Base-by-base conservation (phyloP, 208 protist species). In the Tritrichomonas musculus region DNA sequence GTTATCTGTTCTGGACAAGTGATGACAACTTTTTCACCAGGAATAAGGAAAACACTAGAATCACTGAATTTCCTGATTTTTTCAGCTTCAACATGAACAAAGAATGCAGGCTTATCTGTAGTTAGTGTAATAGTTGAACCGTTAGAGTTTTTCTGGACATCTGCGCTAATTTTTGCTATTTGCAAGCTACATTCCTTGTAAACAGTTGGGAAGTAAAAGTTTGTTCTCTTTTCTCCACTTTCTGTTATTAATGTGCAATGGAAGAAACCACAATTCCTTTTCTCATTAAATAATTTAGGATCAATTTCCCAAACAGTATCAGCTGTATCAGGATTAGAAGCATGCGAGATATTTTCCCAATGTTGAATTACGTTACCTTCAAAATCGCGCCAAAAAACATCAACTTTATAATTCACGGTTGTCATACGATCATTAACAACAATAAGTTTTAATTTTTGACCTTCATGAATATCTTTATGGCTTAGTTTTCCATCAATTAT, bases 41-140 rank as follows among this genome's bases (percentile, higher is more conserved):
- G 73, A 11, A 82, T 22, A 20, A 82, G 50, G 30, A 53, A 8
- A 53, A 82, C 47, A 30, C 73, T 82, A 53, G 73, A 82, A 53
- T 82, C 73, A 50, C 39, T 53, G 41, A 82, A 82, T 30, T 82
- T 82, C 30, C 33, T 22, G 20, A 53, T 41, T 33, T 82, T 82
- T n/a, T 36, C 33, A 20, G 41, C 30, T 44, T 82, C 73, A 9
- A 82, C 0, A 53, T 82, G 73, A n/a, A 82, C 73, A 53, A 82
- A 82, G 73, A 82, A 82, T n/a, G 73, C 33, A 50, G 73, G 73
- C 30, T 47, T 36, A 82, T 82, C 41, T 53, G 73, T 82, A n/a
- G 3, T 50, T 0, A 82, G 41, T 8, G 30, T 50, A 53, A 82
- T 53, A 53, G 47, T 14, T 5, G n/a, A 50, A n/a, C 3, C 13